Evolutionary conservation across 441 rosid genomes (phyloP).

Genomic region (Gossypium laxum): DNA sequence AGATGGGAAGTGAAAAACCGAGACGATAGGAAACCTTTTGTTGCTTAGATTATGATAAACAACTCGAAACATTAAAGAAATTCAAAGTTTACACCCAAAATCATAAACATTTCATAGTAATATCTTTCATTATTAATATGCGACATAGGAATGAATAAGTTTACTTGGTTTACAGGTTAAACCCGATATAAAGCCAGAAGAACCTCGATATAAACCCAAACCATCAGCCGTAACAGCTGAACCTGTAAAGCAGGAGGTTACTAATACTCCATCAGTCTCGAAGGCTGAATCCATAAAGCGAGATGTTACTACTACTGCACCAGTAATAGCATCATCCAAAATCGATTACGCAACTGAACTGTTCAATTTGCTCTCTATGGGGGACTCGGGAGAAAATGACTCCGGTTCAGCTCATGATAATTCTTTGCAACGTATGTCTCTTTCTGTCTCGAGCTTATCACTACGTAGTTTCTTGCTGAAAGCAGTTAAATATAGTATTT

Average conservation of each 20-base stretch:
- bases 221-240: conserved; percentile 24
- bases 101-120: not conserved
- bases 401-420: conserved; percentile 14
- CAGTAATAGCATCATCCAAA: conserved; percentile 22
- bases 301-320: conserved; percentile 19
- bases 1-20: not conserved
- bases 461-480: not conserved
- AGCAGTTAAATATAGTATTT: not conserved
- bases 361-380: conserved; percentile 48
- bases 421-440: conserved; percentile 23
- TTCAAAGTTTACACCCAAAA: not conserved
- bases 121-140: not conserved
- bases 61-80: not conserved
- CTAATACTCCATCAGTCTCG: conserved; percentile 15
- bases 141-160: not conserved
- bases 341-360: conserved; percentile 59
- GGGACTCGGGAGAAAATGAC: conserved; percentile 29
- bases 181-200: conserved; percentile 19
- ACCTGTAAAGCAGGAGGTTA: conserved; percentile 22
- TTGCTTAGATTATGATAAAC: not conserved
- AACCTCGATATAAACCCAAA: conserved; percentile 24
- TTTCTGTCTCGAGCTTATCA: not conserved
- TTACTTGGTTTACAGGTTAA: conserved; percentile 24
- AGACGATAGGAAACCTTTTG: not conserved
- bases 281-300: conserved; percentile 16